Evolutionary conservation across 768 basidiomycete genomes (phyloP).

Genomic region (Panellus pusillus): DNA sequence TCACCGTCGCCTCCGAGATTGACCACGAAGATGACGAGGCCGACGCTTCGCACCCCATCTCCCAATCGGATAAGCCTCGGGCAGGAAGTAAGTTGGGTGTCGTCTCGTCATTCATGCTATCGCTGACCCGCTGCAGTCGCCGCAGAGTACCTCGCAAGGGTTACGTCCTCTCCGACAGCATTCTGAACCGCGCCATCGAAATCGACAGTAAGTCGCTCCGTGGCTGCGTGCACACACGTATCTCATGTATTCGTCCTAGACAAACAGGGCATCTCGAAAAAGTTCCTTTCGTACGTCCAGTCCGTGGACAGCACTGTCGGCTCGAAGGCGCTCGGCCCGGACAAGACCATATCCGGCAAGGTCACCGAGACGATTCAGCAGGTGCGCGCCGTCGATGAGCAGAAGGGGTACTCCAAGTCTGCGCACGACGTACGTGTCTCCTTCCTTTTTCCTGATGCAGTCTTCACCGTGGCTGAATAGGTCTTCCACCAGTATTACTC

Average conservation of each 20-base stretch:
- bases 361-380: conserved; percentile 65
- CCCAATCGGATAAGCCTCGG: conserved; percentile 90
- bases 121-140: conserved; percentile 51
- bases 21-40: conserved; percentile 54
- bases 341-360: conserved; percentile 78
- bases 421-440: conserved; percentile 61
- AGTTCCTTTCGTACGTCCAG: conserved; percentile 80
- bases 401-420: conserved; percentile 70
- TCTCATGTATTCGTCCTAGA: conserved; percentile 33
- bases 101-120: background rate
- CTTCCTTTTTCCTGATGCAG: background rate
- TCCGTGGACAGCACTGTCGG: conserved; percentile 72
- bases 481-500: conserved; percentile 63
- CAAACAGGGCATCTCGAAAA: conserved; percentile 84
- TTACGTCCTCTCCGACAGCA: conserved; percentile 75
- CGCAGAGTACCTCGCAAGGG: conserved; percentile 93
- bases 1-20: conserved; percentile 71
- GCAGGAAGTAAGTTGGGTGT: conserved; percentile 62
- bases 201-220: conserved; percentile 54
- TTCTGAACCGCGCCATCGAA: conserved; percentile 79
- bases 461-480: conserved; percentile 6
- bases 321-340: conserved; percentile 68
- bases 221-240: background rate
- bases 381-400: conserved; percentile 75
- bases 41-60: conserved; percentile 43